These are phyloP conservation scores for Populus hybrid DNA, from an alignment of 441 rosid genomes.

Conservation along the genomic window DNA sequence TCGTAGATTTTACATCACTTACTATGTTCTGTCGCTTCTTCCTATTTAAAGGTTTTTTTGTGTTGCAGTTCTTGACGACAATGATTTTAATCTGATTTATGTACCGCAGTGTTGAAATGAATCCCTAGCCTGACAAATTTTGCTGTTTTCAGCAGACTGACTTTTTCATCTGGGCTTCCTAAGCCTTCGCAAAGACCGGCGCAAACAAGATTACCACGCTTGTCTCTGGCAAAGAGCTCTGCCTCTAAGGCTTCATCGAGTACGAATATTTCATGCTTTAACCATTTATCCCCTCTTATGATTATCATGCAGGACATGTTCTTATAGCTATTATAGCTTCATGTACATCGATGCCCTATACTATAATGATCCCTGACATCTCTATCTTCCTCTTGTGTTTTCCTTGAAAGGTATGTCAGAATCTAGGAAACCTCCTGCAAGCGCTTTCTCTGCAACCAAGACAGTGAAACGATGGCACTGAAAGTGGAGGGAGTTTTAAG, in stretches of 20 bases:
- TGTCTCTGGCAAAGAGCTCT: constrained; percentile 47
- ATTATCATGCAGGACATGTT: neutral
- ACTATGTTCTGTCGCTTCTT: neutral
- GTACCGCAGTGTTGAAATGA: neutral
- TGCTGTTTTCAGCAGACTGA: constrained; percentile 32
- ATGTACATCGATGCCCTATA: neutral
- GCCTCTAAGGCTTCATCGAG: constrained; percentile 54
- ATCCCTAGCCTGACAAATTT: constrained; percentile 3
- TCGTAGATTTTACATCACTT: neutral
- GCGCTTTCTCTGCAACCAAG: constrained; percentile 43
- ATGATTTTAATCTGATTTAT: neutral
- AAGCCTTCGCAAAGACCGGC: constrained; percentile 46
- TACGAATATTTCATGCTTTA: constrained; percentile 17
- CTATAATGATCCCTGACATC: neutral
- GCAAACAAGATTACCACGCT: constrained; percentile 49
- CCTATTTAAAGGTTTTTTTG: neutral
- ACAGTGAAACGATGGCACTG: constrained; percentile 42
- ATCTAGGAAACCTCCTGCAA: constrained; percentile 33
- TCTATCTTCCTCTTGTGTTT: neutral
- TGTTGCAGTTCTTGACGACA: neutral
- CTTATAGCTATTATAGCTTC: neutral
- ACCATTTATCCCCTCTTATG: neutral
- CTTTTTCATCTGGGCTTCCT: constrained; percentile 50
- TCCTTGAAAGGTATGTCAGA: constrained; percentile 29
- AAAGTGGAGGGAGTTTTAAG: constrained; percentile 10